These are phyloP conservation scores for Amoebophrya sp. DNA, from an alignment of 169 alveolate species.

Conservation along the genomic window DNA sequence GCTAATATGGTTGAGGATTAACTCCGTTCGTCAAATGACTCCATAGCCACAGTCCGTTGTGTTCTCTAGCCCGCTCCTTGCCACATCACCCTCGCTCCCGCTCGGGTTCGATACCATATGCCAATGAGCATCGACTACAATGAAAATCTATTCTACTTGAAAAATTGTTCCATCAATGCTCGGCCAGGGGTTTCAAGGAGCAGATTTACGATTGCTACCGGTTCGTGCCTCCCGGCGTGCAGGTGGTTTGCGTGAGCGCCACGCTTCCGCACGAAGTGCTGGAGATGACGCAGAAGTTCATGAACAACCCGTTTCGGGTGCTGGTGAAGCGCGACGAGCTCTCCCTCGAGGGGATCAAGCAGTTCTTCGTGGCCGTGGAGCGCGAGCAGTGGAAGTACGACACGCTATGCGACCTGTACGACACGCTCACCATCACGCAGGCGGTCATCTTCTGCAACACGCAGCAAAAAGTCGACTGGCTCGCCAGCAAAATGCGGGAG, in stretches of 20 bases:
- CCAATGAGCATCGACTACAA: too few relatives aligned
- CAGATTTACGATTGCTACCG: constrained; percentile 93
- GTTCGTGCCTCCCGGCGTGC: constrained; percentile 86
- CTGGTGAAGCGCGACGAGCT: constrained; percentile 95
- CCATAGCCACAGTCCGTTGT: too few relatives aligned
- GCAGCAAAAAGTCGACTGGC: constrained; percentile 79
- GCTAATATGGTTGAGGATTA: too few relatives aligned
- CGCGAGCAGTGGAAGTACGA: constrained; percentile 98
- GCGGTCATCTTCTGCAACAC: constrained; percentile 98
- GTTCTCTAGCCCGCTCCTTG: too few relatives aligned
- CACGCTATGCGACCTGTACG: constrained; percentile 93
- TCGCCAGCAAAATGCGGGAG: constrained; percentile 92
- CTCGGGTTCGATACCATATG: too few relatives aligned
- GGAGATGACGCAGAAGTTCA: constrained; percentile 91
- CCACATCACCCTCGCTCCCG: too few relatives aligned
- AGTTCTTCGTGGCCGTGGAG: constrained; percentile 92
- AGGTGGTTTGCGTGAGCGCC: constrained; percentile 94
- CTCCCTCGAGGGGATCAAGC: constrained; percentile 95
- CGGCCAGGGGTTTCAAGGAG: constrained; percentile 78
- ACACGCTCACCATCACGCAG: constrained; percentile 93
- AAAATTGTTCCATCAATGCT: too few relatives aligned
- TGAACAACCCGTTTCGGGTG: constrained; percentile 94
- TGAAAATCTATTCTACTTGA: too few relatives aligned
- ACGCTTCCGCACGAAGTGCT: constrained; percentile 95
- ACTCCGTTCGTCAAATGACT: too few relatives aligned